Percentiles rank a stretch among this genome's conserved stretches.
Evolutionary conservation across 2,329 filamentous ascomycete species (phyloP).

Genomic region (Lecanicillium sp.): DNA sequence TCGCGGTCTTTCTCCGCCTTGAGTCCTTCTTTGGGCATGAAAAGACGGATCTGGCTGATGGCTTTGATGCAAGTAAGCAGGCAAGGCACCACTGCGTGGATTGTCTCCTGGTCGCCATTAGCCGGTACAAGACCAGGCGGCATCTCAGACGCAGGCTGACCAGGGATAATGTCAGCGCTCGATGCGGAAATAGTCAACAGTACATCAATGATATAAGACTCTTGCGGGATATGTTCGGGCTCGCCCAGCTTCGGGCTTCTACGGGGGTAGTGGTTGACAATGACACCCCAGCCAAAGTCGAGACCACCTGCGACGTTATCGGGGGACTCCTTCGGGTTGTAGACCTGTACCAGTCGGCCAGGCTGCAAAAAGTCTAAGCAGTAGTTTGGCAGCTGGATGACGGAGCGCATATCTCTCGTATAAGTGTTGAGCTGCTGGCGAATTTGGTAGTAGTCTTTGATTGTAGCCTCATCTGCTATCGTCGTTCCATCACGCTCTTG

Average conservation of each 20-base stretch:
- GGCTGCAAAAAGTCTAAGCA: constrained; percentile 76
- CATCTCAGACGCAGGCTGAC: constrained; percentile 33
- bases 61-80: constrained; percentile 77
- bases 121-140: constrained; percentile 48
- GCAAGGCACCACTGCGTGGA: constrained; percentile 56
- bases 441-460: constrained; percentile 91
- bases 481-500: constrained; percentile 61
- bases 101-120: constrained; percentile 19
- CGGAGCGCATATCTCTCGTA: constrained; percentile 79
- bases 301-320: constrained; percentile 25
- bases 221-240: constrained; percentile 62
- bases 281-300: constrained; percentile 92
- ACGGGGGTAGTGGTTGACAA: constrained; percentile 64
- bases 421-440: constrained; percentile 77
- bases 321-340: constrained; percentile 50
- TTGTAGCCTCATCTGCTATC: constrained; percentile 77
- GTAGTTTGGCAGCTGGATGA: constrained; percentile 88
- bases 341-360: constrained; percentile 82
- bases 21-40: constrained; percentile 67
- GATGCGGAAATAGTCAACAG: constrained; percentile 53
- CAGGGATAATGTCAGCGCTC: constrained; percentile 35
- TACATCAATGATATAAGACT: constrained; percentile 77
- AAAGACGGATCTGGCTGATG: constrained; percentile 76
- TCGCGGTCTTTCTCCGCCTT: constrained; percentile 56
- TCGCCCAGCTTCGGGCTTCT: constrained; percentile 57